Evolutionary conservation across 345 rosid genomes (phyloP).

Genomic region (Populus tremula): DNA sequence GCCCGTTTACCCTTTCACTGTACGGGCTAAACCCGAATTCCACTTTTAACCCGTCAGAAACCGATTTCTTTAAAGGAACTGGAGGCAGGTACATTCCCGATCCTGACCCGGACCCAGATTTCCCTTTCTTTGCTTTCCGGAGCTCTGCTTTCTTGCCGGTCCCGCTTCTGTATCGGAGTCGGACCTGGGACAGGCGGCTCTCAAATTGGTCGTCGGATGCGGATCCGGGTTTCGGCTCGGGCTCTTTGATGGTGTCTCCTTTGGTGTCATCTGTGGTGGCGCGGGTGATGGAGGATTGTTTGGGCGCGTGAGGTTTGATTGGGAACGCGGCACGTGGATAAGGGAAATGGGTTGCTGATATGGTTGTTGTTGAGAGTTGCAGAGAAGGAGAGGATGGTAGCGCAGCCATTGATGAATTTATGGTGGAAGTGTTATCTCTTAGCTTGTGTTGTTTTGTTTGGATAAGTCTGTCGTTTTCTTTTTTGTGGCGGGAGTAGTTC

Average conservation of each 20-base stretch:
- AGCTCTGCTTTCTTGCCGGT: constrained; percentile 83
- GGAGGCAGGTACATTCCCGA: constrained; percentile 62
- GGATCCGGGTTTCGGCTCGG: constrained; percentile 26
- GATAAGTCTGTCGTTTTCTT: constrained; percentile 17
- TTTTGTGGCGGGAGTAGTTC: constrained; percentile 15
- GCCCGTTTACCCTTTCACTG: constrained; percentile 69
- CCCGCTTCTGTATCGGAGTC: constrained; percentile 67
- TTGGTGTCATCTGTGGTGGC: constrained; percentile 47
- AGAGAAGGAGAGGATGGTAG: constrained; percentile 32
- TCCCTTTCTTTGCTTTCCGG: constrained; percentile 63
- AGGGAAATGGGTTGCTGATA: constrained; percentile 21
- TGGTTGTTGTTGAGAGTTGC: constrained; percentile 27
- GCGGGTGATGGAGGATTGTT: constrained; percentile 26
- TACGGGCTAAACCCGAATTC: constrained; percentile 76
- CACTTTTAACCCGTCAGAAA: constrained; percentile 65
- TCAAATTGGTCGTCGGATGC: constrained; percentile 48
- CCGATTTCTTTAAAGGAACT: constrained; percentile 64
- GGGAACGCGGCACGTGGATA: constrained; percentile 14
- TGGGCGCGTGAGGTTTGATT: constrained; percentile 17
- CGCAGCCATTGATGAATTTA: constrained; percentile 37
- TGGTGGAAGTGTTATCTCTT: neutral
- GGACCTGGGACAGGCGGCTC: constrained; percentile 60
- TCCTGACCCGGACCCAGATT: constrained; percentile 29
- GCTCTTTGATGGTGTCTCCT: constrained; percentile 13
- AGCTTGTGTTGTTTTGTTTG: neutral